Percentiles rank a stretch among this genome's conserved stretches.
Conservation (phyloP, 2,329 filamentous ascomycete genomes). For the Albifimbria verrucaria region DNA sequence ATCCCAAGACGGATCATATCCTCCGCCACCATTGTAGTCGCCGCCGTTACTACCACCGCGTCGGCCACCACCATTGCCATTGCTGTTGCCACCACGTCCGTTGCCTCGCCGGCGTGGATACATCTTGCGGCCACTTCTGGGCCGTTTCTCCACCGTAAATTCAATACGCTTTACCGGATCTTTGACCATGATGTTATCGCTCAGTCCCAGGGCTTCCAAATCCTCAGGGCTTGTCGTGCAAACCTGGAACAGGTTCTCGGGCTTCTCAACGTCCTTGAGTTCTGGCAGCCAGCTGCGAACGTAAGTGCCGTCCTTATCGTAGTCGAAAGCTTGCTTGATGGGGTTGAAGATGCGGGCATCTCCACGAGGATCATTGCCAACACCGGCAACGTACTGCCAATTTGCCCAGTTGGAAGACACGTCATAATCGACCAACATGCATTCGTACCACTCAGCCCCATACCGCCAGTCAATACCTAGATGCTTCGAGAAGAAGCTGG, state of each 20-base stretch:
- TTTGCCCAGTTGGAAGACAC: slow-evolving; percentile 76
- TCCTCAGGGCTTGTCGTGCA: slow-evolving; percentile 62
- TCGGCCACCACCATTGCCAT: slow-evolving; percentile 4
- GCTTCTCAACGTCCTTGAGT: slow-evolving; percentile 48
- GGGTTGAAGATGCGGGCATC: slow-evolving; percentile 76
- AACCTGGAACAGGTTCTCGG: slow-evolving; percentile 64
- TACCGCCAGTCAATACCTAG: slow-evolving; percentile 75
- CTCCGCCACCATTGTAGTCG: neutral
- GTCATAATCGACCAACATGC: slow-evolving; percentile 72
- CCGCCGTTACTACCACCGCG: neutral
- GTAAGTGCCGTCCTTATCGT: slow-evolving; percentile 67
- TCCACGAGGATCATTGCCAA: slow-evolving; percentile 74
- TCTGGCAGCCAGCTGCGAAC: slow-evolving; percentile 73
- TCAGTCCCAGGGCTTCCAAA: slow-evolving; percentile 53
- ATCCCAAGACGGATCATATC: neutral
- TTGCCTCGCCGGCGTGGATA: slow-evolving; percentile 20
- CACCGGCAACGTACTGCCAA: slow-evolving; percentile 78
- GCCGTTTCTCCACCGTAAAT: slow-evolving; percentile 55
- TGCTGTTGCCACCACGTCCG: slow-evolving; percentile 16
- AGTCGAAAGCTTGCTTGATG: slow-evolving; percentile 76
- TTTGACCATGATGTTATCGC: slow-evolving; percentile 61
- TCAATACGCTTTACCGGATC: slow-evolving; percentile 63
- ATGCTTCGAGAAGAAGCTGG: slow-evolving; percentile 70
- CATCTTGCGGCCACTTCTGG: slow-evolving; percentile 20
- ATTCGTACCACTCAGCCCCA: slow-evolving; percentile 81